Evolutionary conservation across 345 rosid genomes (phyloP).

Genomic region (Citrus reticulata): DNA sequence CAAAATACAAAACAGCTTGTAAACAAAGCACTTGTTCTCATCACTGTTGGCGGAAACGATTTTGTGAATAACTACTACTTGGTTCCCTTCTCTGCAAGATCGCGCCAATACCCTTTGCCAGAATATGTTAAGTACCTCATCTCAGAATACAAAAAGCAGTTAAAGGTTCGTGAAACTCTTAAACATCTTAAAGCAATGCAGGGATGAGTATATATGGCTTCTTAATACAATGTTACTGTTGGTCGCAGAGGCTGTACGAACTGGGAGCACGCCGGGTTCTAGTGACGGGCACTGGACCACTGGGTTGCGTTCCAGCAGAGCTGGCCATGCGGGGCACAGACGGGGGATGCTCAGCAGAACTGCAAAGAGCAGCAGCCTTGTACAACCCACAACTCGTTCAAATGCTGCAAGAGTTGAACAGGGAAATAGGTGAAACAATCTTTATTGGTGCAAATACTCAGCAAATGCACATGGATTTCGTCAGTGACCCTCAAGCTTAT

Average conservation of each 20-base stretch:
- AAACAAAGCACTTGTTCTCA: constrained; percentile 38
- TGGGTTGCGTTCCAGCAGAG: constrained; percentile 49
- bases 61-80: constrained; percentile 60
- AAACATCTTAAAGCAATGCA: background rate
- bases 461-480: constrained; percentile 31
- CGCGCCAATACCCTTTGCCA: constrained; percentile 38
- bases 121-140: constrained; percentile 41
- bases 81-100: constrained; percentile 43
- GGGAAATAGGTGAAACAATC: constrained; percentile 13
- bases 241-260: constrained; percentile 30
- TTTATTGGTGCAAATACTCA: constrained; percentile 34
- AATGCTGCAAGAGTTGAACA: constrained; percentile 27
- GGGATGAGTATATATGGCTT: background rate
- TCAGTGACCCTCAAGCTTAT: constrained; percentile 38
- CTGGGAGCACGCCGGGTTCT: constrained; percentile 41
- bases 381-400: constrained; percentile 38
- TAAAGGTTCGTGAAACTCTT: constrained; percentile 21
- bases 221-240: background rate
- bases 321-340: constrained; percentile 28
- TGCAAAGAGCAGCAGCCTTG: constrained; percentile 35
- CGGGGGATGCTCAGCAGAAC: constrained; percentile 36
- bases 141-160: constrained; percentile 33
- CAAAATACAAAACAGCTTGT: constrained; percentile 40
- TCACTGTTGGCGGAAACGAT: constrained; percentile 59
- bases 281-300: constrained; percentile 49